Evolutionary conservation across 1,139 yeast species (phyloP), one percentile per base, ranked within the genome.

Genomic region (Nakaseomyces delphensis): DNA sequence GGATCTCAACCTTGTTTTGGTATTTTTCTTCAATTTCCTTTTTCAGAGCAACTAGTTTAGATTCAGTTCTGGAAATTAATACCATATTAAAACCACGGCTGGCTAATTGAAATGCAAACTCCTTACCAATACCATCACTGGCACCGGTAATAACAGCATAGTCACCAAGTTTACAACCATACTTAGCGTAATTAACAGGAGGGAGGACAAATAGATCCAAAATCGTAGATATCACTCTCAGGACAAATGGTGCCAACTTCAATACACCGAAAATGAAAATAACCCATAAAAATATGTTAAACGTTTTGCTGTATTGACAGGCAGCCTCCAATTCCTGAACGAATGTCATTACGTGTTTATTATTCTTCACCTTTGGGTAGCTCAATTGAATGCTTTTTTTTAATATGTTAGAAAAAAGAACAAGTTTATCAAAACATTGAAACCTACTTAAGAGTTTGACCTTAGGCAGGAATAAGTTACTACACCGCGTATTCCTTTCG

Each of bases 91-190:
- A 81, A 1, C 96, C 96, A 52, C 74, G 78, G 44, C 74, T 65
- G 15, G 98, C 98, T 65, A 91, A 73, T 67, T 91, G 97, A 27
- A 67, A 60, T 1, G 96, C 81, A 59, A 76, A 91, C 62, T 91
- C 96, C 59, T 87, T 86, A 46, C 99, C 99, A 57, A 91, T 83
- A 33, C 99, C 98, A 62, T 91, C 98, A 40, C 96, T 85, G 4
- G 97, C 94, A 46, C 99, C 99, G 4, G 98, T 91, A 20, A 91
- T 74, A 27, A 91, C 83, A 6, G 96, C 96, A 44, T 67, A 53
- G 47, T 56, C 43, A 55, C 71, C 67, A 16, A 55, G 48, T 40
- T 65, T 63, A 10, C 81, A 75, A n/a, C 96, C 96, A 59, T 86
- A 87, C 60, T 76, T 79, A 41, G 59, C 57, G 58, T 74, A 79